Evolutionary conservation across 2,329 filamentous ascomycete species (phyloP), one percentile per base, ranked within the genome.

Genomic region (Fusarium begoniae): DNA sequence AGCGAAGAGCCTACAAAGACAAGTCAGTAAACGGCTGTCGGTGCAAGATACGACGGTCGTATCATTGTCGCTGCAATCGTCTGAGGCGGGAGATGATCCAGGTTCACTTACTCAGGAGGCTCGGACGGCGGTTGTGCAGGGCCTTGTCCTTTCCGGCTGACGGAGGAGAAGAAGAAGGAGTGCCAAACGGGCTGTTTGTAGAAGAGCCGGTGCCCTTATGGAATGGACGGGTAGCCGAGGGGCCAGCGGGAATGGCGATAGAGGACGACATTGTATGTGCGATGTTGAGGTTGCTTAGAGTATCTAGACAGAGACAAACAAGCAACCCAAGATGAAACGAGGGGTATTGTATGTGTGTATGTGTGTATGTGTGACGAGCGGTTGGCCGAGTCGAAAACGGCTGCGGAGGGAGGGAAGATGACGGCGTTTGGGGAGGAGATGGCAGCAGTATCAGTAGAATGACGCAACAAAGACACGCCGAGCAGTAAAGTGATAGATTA

Each of bases 231-330:
- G 81, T 78, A 53, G 82, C 80, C 57, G 82, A 81, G 45, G 80
- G 80, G 48, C 78, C 83, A 71, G 82, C 82, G 76, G 91, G 92
- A 76, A 94, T 94, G 74, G 88, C 86, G 83, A 94, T 94, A 69
- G 90, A 92, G 67, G 91, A 91, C 69, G 90, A 91, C 90, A 92
- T 90, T 50, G 54, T 68, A 55, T 41, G 51, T 55, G 35, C 51
- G 37, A 62, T 22, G 41, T 69, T 38, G 58, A 67, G 54, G 54
- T 51, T 57, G 68, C 48, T 51, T 51, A 66, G 51, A 32, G 59
- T 48, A 64, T 37, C 56, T 35, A 63, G 47, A 47, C 32, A 51
- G 53, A 58, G 41, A 50, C 56, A 38, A 64, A 53, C 57, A 64
- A 57, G 69, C 55, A 61, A 70, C 62, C 59, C 53, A 60, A 50